These are phyloP conservation scores for Coprinopsis cinerea DNA, from an alignment of 768 basidiomycete species.

Conservation along the genomic window DNA sequence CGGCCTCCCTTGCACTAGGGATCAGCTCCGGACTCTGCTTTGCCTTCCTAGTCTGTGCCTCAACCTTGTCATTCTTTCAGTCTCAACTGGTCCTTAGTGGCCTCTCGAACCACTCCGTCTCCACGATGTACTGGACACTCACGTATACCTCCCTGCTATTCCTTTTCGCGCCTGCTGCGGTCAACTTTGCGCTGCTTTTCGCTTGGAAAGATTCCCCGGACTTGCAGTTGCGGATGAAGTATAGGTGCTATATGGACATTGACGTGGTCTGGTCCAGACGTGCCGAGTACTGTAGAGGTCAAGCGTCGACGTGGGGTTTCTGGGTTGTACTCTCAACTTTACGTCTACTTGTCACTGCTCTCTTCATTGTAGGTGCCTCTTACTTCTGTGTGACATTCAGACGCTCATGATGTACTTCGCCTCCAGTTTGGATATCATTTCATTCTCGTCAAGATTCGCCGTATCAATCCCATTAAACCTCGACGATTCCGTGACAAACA, in stretches of 20 bases:
- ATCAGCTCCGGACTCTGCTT: conserved; percentile 37
- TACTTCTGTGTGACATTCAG: too few species aligned
- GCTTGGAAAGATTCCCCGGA: conserved; percentile 42
- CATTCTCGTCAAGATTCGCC: conserved; percentile 1
- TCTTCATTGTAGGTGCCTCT: conserved; percentile 2
- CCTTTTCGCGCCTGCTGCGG: conserved; percentile 45
- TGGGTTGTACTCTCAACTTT: conserved; percentile 47
- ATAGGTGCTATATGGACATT: conserved; percentile 57
- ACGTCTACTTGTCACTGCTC: conserved; percentile 6
- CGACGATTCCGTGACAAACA: conserved; percentile 4
- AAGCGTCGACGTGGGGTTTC: conserved; percentile 36
- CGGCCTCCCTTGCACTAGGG: conserved; percentile 42
- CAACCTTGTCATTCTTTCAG: conserved; percentile 35
- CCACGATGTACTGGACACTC: conserved; percentile 25
- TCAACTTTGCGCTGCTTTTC: conserved; percentile 51
- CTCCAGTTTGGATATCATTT: conserved; percentile 6
- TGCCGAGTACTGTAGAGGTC: conserved; percentile 19
- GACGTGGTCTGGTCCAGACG: conserved; percentile 60
- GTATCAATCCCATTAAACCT: not conserved
- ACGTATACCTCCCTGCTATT: conserved; percentile 38
- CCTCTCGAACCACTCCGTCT: conserved; percentile 21
- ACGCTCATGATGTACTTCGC: not conserved
- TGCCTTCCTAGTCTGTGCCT: conserved; percentile 31
- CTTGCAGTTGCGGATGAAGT: conserved; percentile 28
- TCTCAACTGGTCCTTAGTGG: conserved; percentile 28